These are phyloP conservation scores for Hericium coralloides DNA, from an alignment of 768 basidiomycete species.

Conservation along the genomic window DNA sequence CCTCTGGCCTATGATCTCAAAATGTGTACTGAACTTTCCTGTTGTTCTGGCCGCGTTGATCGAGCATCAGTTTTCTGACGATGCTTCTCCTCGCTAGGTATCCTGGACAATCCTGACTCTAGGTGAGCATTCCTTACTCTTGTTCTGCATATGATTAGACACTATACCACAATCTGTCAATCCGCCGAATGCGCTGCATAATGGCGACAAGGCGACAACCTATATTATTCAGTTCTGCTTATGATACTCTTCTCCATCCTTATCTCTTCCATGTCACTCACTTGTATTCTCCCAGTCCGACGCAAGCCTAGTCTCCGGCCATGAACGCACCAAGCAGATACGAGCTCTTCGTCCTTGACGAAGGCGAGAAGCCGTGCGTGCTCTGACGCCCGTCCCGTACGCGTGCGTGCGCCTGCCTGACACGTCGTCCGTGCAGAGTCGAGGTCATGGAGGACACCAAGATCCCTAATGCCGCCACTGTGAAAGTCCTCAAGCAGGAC, in stretches of 20 bases:
- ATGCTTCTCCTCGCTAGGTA: background rate
- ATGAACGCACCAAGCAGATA: constrained; percentile 96
- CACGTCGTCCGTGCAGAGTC: constrained; percentile 41
- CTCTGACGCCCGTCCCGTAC: background rate
- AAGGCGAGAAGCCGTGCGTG: constrained; percentile 90
- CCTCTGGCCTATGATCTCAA: constrained; percentile 37
- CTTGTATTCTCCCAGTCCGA: background rate
- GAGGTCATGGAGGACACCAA: constrained; percentile 93
- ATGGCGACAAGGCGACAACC: constrained; percentile 25
- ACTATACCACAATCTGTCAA: constrained; percentile 40
- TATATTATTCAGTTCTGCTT: constrained; percentile 16
- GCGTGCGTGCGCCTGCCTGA: constrained; percentile 3
- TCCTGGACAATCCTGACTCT: background rate
- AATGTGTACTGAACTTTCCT: constrained; percentile 33
- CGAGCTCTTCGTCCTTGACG: constrained; percentile 86
- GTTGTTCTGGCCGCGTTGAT: background rate
- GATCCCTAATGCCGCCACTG: constrained; percentile 94
- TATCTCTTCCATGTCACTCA: background rate
- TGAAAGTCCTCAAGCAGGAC: constrained; percentile 93
- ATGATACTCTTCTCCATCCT: constrained; percentile 5
- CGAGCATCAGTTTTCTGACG: background rate
- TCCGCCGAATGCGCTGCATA: constrained; percentile 33
- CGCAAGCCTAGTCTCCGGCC: background rate
- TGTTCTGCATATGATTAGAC: constrained; percentile 24
- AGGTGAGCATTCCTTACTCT: constrained; percentile 2